Evolutionary conservation across 768 basidiomycete genomes (phyloP).

Genomic region (Leccinum disarticulatum): DNA sequence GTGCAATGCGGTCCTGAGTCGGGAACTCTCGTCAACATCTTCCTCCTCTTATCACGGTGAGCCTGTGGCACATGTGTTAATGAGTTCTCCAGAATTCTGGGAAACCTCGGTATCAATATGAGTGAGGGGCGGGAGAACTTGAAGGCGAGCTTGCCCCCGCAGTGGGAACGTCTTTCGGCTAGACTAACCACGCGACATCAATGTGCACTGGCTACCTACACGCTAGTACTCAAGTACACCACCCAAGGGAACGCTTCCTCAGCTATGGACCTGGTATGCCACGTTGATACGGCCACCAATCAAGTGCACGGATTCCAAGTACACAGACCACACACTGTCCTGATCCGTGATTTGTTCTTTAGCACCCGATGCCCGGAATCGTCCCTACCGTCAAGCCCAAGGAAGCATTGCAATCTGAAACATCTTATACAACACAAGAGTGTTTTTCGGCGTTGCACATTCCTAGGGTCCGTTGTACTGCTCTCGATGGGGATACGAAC

Average conservation of each 20-base stretch:
- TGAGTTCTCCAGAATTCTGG: neutral
- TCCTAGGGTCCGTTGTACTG: neutral
- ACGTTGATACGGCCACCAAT: neutral
- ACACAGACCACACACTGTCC: neutral
- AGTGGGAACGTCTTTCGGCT: neutral
- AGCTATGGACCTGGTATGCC: neutral
- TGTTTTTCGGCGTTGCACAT: neutral
- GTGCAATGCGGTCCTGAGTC: slow-evolving; percentile 1
- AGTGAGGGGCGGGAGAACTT: neutral
- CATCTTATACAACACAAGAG: neutral
- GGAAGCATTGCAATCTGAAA: neutral
- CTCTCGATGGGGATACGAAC: neutral
- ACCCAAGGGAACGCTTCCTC: neutral
- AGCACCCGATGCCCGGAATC: neutral
- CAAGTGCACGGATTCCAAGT: neutral
- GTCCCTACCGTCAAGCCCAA: neutral
- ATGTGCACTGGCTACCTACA: neutral
- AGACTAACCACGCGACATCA: neutral
- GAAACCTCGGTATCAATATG: neutral
- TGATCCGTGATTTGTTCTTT: neutral
- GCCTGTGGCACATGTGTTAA: neutral
- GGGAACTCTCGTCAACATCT: neutral
- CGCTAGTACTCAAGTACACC: neutral
- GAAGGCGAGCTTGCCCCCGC: neutral
- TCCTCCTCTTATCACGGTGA: neutral